These are phyloP conservation scores for Neodidymelliopsis sp. DNA, from an alignment of 2,329 filamentous ascomycete genomes.

Conservation along the genomic window DNA sequence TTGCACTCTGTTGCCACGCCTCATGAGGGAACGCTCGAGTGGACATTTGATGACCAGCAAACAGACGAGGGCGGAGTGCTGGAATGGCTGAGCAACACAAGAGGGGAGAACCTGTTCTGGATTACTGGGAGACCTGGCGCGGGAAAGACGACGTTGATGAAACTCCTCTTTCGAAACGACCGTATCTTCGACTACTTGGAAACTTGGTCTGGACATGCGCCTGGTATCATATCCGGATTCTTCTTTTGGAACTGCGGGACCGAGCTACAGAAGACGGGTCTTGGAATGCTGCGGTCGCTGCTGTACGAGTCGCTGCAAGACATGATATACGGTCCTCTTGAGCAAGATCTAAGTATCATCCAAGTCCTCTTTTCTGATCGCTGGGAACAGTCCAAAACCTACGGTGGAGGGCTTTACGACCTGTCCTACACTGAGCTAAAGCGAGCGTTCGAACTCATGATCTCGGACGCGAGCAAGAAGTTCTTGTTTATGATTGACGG, in stretches of 20 bases:
- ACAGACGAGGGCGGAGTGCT: conserved; percentile 29
- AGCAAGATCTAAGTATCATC: conserved; percentile 33
- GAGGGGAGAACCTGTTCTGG: conserved; percentile 41
- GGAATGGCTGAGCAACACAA: conserved; percentile 37
- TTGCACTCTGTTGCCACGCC: conserved; percentile 31
- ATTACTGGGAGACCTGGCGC: conserved; percentile 53
- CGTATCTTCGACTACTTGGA: conserved; percentile 34
- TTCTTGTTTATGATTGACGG: conserved; percentile 45
- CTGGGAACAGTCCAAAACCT: conserved; percentile 40
- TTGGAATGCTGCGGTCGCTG: conserved; percentile 35
- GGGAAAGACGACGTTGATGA: conserved; percentile 58
- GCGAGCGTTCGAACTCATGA: conserved; percentile 35
- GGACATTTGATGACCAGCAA: conserved; percentile 31
- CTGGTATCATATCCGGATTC: conserved; percentile 49
- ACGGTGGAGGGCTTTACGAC: conserved; percentile 34
- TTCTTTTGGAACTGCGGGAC: conserved; percentile 55
- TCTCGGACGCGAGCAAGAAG: conserved; percentile 38
- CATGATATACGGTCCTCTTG: conserved; percentile 41
- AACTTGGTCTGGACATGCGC: conserved; percentile 38
- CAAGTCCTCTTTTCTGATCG: conserved; percentile 37
- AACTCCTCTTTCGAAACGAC: conserved; percentile 43
- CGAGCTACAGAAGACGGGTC: conserved; percentile 36
- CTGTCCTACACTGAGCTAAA: conserved; percentile 33
- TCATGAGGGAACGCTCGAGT: conserved; percentile 32
- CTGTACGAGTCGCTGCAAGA: conserved; percentile 43